Percentiles rank a stretch among this genome's conserved stretches.
Evolutionary conservation across 495 filamentous ascomycete genomes (phyloP).

Genomic region (Penicillium pancosmium): DNA sequence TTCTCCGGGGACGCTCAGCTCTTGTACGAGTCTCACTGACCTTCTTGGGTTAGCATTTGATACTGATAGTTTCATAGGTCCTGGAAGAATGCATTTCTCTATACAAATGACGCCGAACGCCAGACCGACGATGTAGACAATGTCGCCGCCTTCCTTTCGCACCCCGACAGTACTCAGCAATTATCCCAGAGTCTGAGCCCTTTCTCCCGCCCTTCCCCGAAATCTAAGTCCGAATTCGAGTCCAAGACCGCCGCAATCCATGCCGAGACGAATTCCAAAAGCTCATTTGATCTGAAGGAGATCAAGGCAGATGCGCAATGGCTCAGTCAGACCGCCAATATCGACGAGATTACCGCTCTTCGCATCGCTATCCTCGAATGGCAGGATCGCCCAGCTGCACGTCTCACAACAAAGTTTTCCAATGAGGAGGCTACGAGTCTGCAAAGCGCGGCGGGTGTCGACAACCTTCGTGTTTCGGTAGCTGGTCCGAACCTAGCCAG

Average conservation of each 20-base stretch:
- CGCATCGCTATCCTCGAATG: slow-evolving; percentile 81
- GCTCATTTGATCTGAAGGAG: slow-evolving; percentile 72
- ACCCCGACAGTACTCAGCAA: slow-evolving; percentile 64
- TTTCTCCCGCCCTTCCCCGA: slow-evolving; percentile 60
- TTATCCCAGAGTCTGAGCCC: slow-evolving; percentile 65
- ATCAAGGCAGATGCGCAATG: slow-evolving; percentile 86
- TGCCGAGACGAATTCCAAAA: slow-evolving; percentile 68
- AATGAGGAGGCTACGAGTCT: slow-evolving; percentile 69
- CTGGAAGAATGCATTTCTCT: slow-evolving; percentile 73
- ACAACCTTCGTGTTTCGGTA: slow-evolving; percentile 55
- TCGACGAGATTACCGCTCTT: slow-evolving; percentile 83
- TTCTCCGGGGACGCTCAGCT: slow-evolving; percentile 60
- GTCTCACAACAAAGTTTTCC: slow-evolving; percentile 66
- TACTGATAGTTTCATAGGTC: slow-evolving; percentile 54
- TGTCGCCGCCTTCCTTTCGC: slow-evolving; percentile 66
- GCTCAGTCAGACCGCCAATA: slow-evolving; percentile 73
- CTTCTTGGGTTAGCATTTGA: not conserved
- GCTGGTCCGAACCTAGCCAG: slow-evolving; percentile 46
- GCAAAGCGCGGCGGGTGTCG: slow-evolving; percentile 63
- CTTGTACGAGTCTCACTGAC: slow-evolving; percentile 47
- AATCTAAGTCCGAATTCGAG: slow-evolving; percentile 73
- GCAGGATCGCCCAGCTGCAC: slow-evolving; percentile 68
- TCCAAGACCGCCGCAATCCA: slow-evolving; percentile 91
- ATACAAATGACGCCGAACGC: slow-evolving; percentile 57
- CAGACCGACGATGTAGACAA: slow-evolving; percentile 49